Evolutionary conservation across 495 filamentous ascomycete species (phyloP).

Genomic region (Talaromyces borbonicus): DNA sequence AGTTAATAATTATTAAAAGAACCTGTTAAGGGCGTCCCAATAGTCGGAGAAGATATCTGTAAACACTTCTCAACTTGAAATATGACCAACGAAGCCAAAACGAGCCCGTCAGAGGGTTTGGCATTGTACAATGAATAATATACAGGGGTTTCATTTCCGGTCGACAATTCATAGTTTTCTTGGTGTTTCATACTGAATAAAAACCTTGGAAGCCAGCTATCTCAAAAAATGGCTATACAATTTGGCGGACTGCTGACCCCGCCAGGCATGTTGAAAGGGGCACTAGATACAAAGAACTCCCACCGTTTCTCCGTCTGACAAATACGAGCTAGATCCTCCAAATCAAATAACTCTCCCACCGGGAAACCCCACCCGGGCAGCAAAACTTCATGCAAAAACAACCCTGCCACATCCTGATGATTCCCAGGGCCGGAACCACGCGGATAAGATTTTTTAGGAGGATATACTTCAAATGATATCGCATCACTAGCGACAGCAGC

Average conservation of each 20-base stretch:
- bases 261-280: constrained; percentile 44
- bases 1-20: no score
- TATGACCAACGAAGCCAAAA: no score
- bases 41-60: no score
- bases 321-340: constrained; percentile 35
- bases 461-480: constrained; percentile 33
- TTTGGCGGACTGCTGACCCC: constrained; percentile 42
- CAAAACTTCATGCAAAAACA: constrained; percentile 42
- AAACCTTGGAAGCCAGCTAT: constrained; percentile 6
- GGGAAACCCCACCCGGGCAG: constrained; percentile 48
- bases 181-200: not conserved
- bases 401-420: constrained; percentile 7
- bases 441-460: constrained; percentile 21
- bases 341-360: constrained; percentile 49
- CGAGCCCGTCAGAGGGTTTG: no score
- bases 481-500: constrained; percentile 42
- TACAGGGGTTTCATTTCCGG: no score
- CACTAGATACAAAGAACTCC: constrained; percentile 45
- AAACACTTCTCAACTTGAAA: no score
- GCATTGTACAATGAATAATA: no score
- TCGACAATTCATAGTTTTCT: no score
- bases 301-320: constrained; percentile 37
- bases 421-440: constrained; percentile 22
- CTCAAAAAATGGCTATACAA: constrained; percentile 37
- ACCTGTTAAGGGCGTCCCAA: no score